phyloP scores from a whole-genome alignment of 805 yeast species.

The Wickerhamiella allomyrinae region DNA sequence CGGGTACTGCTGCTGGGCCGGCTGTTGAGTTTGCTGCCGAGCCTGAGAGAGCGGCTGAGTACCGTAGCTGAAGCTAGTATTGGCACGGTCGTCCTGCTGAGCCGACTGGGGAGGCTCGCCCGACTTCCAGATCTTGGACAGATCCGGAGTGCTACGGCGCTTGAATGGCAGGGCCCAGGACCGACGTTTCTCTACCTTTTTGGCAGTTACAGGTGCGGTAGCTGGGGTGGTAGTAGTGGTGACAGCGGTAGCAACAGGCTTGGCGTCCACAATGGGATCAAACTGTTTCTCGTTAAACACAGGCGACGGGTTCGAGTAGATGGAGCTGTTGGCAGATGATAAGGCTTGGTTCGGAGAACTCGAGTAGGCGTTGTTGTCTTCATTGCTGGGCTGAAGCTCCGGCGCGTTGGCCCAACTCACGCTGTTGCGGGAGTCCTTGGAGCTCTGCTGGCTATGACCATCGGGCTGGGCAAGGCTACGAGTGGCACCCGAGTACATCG shows the following conservation, averaged over 20 bases:
- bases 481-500: too few species aligned
- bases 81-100: too few species aligned
- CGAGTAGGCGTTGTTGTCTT: conserved; percentile 6
- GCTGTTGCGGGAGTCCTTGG: neutral
- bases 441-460: neutral
- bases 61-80: too few species aligned
- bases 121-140: conserved; percentile 17
- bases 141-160: conserved; percentile 25
- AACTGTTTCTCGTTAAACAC: neutral
- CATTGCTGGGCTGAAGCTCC: conserved; percentile 1
- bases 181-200: conserved; percentile 14
- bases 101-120: too few species aligned
- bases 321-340: conserved; percentile 16
- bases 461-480: neutral
- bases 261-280: neutral
- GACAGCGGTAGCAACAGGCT: neutral
- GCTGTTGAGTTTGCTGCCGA: conserved; percentile 3
- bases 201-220: too few species aligned
- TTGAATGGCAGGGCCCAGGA: conserved; percentile 34
- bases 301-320: conserved; percentile 12
- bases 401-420: neutral
- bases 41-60: neutral
- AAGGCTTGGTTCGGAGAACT: conserved; percentile 15
- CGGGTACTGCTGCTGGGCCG: neutral
- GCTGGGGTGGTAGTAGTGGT: too few species aligned